phyloP scores from a whole-genome alignment of 768 basidiomycete genomes.

The Pisolithus orientalis region DNA sequence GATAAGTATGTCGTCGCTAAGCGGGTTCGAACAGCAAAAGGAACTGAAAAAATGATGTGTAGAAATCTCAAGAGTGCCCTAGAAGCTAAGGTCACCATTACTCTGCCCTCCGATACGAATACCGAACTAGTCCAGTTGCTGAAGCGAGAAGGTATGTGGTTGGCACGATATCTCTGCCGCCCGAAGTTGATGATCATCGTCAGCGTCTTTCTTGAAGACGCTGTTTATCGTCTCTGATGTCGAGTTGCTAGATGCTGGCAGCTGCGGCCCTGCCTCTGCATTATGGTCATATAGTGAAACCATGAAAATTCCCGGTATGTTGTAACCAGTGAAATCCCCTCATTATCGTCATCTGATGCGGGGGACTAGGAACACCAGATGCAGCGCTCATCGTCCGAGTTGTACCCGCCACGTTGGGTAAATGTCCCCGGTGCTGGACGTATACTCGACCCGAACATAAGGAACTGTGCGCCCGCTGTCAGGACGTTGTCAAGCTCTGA shows the following conservation, averaged over 20 bases:
- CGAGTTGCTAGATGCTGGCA: conserved; percentile 41
- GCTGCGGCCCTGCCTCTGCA: conserved; percentile 32
- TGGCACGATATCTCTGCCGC: not conserved
- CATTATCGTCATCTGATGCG: not conserved
- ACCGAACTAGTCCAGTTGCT: conserved; percentile 32
- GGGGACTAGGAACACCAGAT: conserved; percentile 5
- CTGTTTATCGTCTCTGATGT: conserved; percentile 81
- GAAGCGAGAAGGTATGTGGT: conserved; percentile 36
- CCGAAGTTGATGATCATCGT: not conserved
- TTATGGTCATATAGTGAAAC: conserved; percentile 46
- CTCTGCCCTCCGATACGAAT: conserved; percentile 37
- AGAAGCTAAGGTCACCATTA: conserved; percentile 68
- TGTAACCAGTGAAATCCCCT: not conserved
- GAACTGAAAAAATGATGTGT: conserved; percentile 2
- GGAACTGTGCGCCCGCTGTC: conserved; percentile 63
- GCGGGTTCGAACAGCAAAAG: not conserved
- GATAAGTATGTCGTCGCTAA: conserved; percentile 50
- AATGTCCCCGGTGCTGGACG: conserved; percentile 93
- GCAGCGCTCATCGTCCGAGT: conserved; percentile 42
- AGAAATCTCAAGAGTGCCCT: conserved; percentile 72
- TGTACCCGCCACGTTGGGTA: conserved; percentile 52
- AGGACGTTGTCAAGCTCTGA: conserved; percentile 10
- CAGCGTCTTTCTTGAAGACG: conserved; percentile 60
- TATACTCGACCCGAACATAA: conserved; percentile 49
- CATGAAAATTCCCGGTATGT: conserved; percentile 40